Base-by-base conservation (phyloP, 78 protist genomes). In the Cavenderia fasciculata region DNA sequence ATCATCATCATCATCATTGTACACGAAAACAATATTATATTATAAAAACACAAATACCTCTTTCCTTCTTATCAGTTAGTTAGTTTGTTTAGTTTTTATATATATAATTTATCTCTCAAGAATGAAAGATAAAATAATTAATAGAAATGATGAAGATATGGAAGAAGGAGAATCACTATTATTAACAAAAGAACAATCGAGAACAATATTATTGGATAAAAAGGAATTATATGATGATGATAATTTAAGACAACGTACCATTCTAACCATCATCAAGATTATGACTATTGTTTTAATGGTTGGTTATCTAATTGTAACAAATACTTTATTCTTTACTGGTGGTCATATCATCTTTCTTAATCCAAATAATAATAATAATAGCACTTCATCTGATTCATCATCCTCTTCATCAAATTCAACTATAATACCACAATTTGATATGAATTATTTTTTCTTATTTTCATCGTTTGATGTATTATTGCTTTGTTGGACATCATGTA, bases 391-490 rank as follows among this genome's bases (percentile, higher is more conserved):
- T 10, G 41, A 4, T 3, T 14, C 54, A 19, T 44, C 23, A 14
- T 14, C 70, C 4, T 5, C 70, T 31, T 11, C 70, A 8, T 7
- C 27, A 11, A 29, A 6, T 5, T 27, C 66, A 3, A 7, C 27
- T 3, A 27, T 36, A 59, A 68, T 40, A 3, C 57, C 23, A 27
- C 85, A 46, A 25, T 66, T 79, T 18, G 66, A 79, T 66, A 40
- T 79, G n/a, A 59, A 63, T n/a, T 82, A 82, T 47, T 82, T 82
- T 27, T 38, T 68, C 21, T 82, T 41, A n/a, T 82, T 56, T n/a
- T 82, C 90, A 19, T 41, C 76, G 5, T 68, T 82, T 25, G 90
- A 82, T 68, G 34, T 49, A 5, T 69, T 82, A 2, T 31, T 82
- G 19, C 27, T 82, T 23, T 41, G 69, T 25, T 82, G 57, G 54